Evolutionary conservation across 179 eudicot genomes (phyloP), one percentile per base, ranked within the genome.

Genomic region (Silene noctiflora): DNA sequence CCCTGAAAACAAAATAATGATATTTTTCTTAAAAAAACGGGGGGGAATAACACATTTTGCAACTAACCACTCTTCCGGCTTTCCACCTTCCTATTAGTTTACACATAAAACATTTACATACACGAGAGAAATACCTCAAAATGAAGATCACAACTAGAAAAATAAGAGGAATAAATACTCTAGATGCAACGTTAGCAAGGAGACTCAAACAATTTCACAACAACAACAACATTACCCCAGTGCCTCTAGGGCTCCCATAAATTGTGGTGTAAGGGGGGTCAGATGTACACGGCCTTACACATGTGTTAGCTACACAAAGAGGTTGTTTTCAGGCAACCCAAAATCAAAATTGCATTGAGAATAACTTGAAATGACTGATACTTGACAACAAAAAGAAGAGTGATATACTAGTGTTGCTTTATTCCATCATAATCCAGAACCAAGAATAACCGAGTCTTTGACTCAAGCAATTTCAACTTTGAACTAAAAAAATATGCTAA

Each of bases 1-100:
- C 60, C 99, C 99, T 95, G 91, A 68, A 33, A 60, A 2, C 31
- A 13, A 76, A 66, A 68, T 16, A 44, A 24, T 5, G 70, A 19
- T 10, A 0, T 33, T 33, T 29, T 29, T 29, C 3, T 2, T 8
- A 68, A 39, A 68, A 42, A 24, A 4, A 61, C 2, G 9, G 10
- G 13, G 8, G 31, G 61, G 12, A 12, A 71, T 27, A 51, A 31
- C 10, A 66, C 3, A 62, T 53, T 75, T 65, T 69, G 20, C 48
- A 33, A 39, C 60, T 25, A 74, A 42, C 21, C 29, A 75, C 25
- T 39, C 20, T 14, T 53, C 33, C 17, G 64, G 7, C 67, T 33
- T 6, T 51, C 44, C 42, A 60, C 59, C 48, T 25, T 2, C 33
- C 48, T 39, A 75, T 27, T 74, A 27, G 55, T 72, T 39, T 69